Conservation (phyloP, 768 basidiomycete genomes). For the Suillus decipiens region DNA sequence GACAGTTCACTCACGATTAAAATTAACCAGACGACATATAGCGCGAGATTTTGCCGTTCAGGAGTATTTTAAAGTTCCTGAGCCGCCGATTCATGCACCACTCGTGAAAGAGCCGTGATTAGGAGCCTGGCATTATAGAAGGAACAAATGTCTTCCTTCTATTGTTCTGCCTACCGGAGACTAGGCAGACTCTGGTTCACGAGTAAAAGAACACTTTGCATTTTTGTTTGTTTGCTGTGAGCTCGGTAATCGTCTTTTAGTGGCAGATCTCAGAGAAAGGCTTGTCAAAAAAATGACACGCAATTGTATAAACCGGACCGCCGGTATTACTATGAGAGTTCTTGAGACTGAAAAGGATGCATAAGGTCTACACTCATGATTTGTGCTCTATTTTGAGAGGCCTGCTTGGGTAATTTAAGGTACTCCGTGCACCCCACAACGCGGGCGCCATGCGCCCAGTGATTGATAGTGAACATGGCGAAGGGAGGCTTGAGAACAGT, state of each 20-base stretch:
- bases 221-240: background rate
- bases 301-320: background rate
- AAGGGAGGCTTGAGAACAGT: background rate
- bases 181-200: background rate
- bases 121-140: background rate
- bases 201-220: background rate
- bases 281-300: background rate
- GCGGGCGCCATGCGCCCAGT: background rate
- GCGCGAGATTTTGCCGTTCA: conserved; percentile 10
- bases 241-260: background rate
- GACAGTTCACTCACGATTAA: background rate
- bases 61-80: background rate
- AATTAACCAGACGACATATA: background rate
- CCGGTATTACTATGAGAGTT: background rate
- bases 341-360: background rate
- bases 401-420: background rate
- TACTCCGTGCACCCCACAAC: background rate
- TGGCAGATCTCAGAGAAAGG: background rate
- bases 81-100: background rate
- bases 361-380: background rate
- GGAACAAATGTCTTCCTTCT: background rate
- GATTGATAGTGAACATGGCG: background rate
- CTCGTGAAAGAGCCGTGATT: background rate
- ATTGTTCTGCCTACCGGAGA: background rate
- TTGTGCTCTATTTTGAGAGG: background rate